Base-by-base conservation (phyloP, 2,329 filamentous ascomycete species). In the Didymella arachidicola region DNA sequence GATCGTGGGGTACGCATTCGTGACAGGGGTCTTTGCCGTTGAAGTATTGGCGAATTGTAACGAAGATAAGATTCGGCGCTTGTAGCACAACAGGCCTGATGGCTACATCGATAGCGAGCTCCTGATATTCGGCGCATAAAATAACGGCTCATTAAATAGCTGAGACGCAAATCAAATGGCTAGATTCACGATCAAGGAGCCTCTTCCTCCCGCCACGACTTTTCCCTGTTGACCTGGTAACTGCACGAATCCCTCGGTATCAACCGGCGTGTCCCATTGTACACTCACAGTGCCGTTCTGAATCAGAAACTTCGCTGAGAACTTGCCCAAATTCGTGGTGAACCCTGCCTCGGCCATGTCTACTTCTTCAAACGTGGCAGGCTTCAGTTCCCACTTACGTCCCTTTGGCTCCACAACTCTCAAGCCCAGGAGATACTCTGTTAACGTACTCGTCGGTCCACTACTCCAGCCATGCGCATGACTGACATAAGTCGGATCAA, bases 391-490 rank as follows among this genome's bases (percentile, higher is more conserved):
- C 82, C 82, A 84, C 18, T 66, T 76, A 34, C 67, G 64, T 0
- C 81, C 81, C 4, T 74, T 59, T 1, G 74, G 76, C 6, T 70
- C 77, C 3, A 74, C 76, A 1, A 83, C 71, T 4, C 74, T 71
- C 4, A 83, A 60, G 0, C 81, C 81, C 4, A 82, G 75, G 1
- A 82, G 63, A 57, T 77, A 82, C 54, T 80, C 77, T 4, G 78
- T 75, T 34, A 74, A 56, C 2, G 64, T 67, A 32, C 60, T 66
- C 7, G 72, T 76, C 0, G 73, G 72, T 1, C 72, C 71, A 0
- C 74, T 69, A 8, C 75, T 78, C 79, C 79, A 81, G 1, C 79
- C 78, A 56, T 81, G 79, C 1, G 79, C 64, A 57, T 81, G 78
- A 2, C 73, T 77, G 5, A 79, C 72, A 59, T 81, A 80, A 6